These are phyloP conservation scores for Trichophyton benhamiae DNA, from an alignment of 2,329 filamentous ascomycete genomes.

Conservation along the genomic window DNA sequence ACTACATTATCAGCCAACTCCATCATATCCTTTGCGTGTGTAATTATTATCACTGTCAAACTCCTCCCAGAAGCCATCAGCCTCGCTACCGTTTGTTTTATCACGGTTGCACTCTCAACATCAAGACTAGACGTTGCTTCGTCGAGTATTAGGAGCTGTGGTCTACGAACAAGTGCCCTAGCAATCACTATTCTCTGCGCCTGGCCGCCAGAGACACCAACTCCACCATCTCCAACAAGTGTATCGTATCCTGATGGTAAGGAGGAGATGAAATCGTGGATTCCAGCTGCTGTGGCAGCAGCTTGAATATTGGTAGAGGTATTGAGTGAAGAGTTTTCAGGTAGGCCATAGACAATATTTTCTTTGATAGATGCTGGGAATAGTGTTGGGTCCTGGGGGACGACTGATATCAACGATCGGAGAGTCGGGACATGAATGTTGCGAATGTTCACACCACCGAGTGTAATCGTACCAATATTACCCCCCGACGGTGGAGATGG, in stretches of 20 bases:
- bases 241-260: conserved; percentile 63
- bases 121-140: conserved; percentile 80
- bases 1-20: conserved; percentile 59
- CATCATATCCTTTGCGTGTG: conserved; percentile 81
- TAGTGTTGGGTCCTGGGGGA: conserved; percentile 53
- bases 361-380: conserved; percentile 32
- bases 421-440: conserved; percentile 47
- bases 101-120: conserved; percentile 48
- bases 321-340: conserved; percentile 41
- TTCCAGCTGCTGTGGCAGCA: conserved; percentile 45
- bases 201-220: conserved; percentile 66
- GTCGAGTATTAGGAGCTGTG: conserved; percentile 65
- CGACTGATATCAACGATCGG: conserved; percentile 50
- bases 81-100: conserved; percentile 49
- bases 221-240: conserved; percentile 61
- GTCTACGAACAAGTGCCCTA: conserved; percentile 58
- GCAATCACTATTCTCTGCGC: conserved; percentile 72
- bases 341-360: conserved; percentile 63
- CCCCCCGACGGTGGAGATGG: conserved; percentile 17
- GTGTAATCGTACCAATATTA: conserved; percentile 37
- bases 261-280: conserved; percentile 64
- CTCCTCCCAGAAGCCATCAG: conserved; percentile 36
- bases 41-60: conserved; percentile 67
- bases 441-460: conserved; percentile 43
- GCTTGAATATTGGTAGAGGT: conserved; percentile 38